phyloP scores from a whole-genome alignment of 2,329 filamentous ascomycete genomes.

The Fusarium anguioides region DNA sequence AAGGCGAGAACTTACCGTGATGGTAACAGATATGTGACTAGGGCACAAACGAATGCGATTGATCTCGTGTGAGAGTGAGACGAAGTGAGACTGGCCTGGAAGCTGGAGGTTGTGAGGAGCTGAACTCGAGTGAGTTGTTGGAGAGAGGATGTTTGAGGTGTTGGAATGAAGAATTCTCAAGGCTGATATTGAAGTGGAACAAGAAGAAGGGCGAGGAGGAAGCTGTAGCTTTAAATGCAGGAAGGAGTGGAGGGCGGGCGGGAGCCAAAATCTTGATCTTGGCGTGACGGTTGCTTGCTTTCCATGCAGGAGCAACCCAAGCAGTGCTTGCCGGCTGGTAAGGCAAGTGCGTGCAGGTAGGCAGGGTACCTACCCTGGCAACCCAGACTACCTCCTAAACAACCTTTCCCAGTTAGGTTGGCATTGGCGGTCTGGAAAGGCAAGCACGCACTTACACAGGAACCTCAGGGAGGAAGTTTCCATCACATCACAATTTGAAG shows the following conservation, averaged over 20 bases:
- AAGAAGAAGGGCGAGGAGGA: conserved; percentile 37
- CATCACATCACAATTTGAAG: conserved; percentile 32
- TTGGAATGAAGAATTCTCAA: conserved; percentile 37
- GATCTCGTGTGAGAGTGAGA: conserved; percentile 36
- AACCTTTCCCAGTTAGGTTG: conserved; percentile 27
- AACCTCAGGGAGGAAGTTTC: conserved; percentile 27
- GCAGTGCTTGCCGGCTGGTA: conserved; percentile 27
- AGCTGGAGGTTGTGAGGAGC: conserved; percentile 5
- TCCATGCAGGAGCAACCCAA: conserved; percentile 23
- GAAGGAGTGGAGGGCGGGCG: conserved; percentile 24
- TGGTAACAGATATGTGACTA: conserved; percentile 35
- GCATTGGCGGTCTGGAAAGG: conserved; percentile 38
- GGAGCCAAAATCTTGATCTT: conserved; percentile 37
- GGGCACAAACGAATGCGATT: conserved; percentile 37
- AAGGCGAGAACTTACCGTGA: conserved; percentile 21
- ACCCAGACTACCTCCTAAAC: no score
- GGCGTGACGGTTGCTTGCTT: conserved; percentile 35
- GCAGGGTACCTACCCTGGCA: conserved; percentile 28
- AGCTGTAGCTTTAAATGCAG: conserved; percentile 42
- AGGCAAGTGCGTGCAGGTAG: conserved; percentile 28
- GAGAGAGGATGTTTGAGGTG: conserved; percentile 41
- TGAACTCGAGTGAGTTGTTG: conserved; percentile 25
- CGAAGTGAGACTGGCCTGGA: conserved; percentile 30
- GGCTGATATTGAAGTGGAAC: conserved; percentile 35
- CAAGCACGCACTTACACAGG: conserved; percentile 19